Conservation (phyloP, 2,329 filamentous ascomycete species). For the Biscogniauxia sp. region DNA sequence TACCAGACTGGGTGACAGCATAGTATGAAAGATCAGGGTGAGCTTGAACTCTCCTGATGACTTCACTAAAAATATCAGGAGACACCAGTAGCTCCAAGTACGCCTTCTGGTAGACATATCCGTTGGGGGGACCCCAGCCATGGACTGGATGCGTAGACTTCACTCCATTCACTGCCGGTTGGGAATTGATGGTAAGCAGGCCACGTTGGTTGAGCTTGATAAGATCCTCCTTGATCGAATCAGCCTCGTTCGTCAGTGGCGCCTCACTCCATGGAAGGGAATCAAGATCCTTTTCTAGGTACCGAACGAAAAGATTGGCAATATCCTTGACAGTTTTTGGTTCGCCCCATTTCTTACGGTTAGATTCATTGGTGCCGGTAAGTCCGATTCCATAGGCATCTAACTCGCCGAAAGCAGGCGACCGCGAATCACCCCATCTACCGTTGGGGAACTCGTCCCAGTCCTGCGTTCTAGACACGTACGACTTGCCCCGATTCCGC, state of each 20-base stretch:
- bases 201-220: constrained; percentile 82
- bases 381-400: constrained; percentile 92
- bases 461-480: constrained; percentile 91
- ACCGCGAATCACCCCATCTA: constrained; percentile 95
- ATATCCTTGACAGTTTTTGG: constrained; percentile 78
- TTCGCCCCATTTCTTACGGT: constrained; percentile 91
- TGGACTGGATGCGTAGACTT: constrained; percentile 84
- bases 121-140: constrained; percentile 92
- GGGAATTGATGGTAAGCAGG: constrained; percentile 93
- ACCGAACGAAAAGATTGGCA: constrained; percentile 78
- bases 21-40: constrained; percentile 90
- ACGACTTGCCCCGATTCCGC: constrained; percentile 95
- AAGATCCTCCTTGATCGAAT: constrained; percentile 72
- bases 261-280: constrained; percentile 93
- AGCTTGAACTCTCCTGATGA: constrained; percentile 74
- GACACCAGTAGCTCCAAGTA: constrained; percentile 91
- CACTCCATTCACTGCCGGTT: constrained; percentile 88
- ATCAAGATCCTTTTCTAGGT: constrained; percentile 76
- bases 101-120: constrained; percentile 97
- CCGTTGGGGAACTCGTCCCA: constrained; percentile 99
- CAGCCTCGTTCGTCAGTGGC: constrained; percentile 78
- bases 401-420: constrained; percentile 91
- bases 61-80: constrained; percentile 71
- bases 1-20: constrained; percentile 80
- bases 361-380: constrained; percentile 92